These are phyloP conservation scores for Colletotrichum tofieldiae DNA, from an alignment of 2,329 filamentous ascomycete genomes.

Conservation along the genomic window DNA sequence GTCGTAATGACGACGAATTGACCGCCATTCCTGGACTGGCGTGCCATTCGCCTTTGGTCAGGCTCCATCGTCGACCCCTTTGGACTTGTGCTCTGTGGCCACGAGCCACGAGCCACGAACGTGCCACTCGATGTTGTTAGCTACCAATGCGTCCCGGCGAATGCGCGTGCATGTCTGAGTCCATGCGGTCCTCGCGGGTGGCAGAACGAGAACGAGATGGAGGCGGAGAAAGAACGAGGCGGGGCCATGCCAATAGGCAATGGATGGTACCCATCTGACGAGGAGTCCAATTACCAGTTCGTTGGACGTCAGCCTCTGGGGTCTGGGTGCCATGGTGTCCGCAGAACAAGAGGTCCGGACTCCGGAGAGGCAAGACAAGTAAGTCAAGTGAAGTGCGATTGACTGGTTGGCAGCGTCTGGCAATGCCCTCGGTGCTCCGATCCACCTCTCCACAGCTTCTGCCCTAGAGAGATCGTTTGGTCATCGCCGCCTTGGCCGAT, in stretches of 20 bases:
- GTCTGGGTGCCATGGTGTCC: conserved; percentile 8
- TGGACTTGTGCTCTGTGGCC: not conserved
- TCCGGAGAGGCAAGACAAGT: conserved; percentile 15
- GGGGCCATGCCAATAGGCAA: not conserved
- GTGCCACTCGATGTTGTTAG: conserved; percentile 6
- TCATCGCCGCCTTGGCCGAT: conserved; percentile 35
- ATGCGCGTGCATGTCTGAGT: conserved; percentile 3
- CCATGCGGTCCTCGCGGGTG: conserved; percentile 1
- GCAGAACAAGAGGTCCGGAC: conserved; percentile 10
- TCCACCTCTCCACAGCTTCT: conserved; percentile 28
- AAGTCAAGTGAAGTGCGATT: not conserved
- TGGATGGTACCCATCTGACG: conserved; percentile 3
- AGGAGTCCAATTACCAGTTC: conserved; percentile 15
- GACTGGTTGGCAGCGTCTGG: not conserved
- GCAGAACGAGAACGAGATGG: not conserved
- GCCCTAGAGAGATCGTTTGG: conserved; percentile 30
- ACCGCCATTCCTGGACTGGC: conserved; percentile 33
- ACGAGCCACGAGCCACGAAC: conserved; percentile 15
- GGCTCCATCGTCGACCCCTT: conserved; percentile 13
- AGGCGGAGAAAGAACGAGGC: not conserved
- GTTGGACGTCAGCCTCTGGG: conserved; percentile 8
- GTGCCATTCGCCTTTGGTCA: not conserved
- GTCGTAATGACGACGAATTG: conserved; percentile 32
- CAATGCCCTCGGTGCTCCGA: not conserved
- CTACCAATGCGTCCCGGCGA: conserved; percentile 3